Evolutionary conservation across 768 basidiomycete genomes (phyloP).

Genomic region (Suillus brevipes): DNA sequence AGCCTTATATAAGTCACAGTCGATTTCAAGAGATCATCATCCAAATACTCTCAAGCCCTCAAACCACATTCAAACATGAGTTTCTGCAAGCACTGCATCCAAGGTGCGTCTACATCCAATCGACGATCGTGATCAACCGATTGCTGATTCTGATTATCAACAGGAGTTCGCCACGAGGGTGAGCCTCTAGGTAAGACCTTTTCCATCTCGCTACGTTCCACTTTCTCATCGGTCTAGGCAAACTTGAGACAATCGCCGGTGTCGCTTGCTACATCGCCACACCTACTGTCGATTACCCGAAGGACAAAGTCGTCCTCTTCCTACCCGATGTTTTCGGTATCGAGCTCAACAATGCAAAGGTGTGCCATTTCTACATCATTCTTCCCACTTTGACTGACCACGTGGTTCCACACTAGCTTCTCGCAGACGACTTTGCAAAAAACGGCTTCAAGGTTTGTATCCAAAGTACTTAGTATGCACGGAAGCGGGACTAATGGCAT

Average conservation of each 20-base stretch:
- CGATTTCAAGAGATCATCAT: neutral
- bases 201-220: neutral
- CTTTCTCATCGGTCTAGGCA: conserved; percentile 37
- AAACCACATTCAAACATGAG: conserved; percentile 38
- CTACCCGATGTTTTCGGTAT: conserved; percentile 55
- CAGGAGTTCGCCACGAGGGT: conserved; percentile 55
- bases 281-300: conserved; percentile 49
- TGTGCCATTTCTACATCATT: conserved; percentile 19
- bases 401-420: conserved; percentile 21
- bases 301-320: conserved; percentile 58
- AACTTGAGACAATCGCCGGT: conserved; percentile 46
- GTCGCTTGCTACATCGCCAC: conserved; percentile 54
- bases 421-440: conserved; percentile 37
- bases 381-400: neutral
- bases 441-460: conserved; percentile 39
- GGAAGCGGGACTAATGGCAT: neutral
- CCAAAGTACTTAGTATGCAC: no score
- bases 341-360: conserved; percentile 46
- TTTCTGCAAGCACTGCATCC: conserved; percentile 56
- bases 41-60: neutral
- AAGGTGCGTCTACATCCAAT: conserved; percentile 37
- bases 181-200: conserved; percentile 39
- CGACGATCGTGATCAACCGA: neutral
- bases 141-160: neutral
- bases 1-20: neutral